phyloP scores from a whole-genome alignment of 345 rosid genomes.

The Syzygium aqueum region DNA sequence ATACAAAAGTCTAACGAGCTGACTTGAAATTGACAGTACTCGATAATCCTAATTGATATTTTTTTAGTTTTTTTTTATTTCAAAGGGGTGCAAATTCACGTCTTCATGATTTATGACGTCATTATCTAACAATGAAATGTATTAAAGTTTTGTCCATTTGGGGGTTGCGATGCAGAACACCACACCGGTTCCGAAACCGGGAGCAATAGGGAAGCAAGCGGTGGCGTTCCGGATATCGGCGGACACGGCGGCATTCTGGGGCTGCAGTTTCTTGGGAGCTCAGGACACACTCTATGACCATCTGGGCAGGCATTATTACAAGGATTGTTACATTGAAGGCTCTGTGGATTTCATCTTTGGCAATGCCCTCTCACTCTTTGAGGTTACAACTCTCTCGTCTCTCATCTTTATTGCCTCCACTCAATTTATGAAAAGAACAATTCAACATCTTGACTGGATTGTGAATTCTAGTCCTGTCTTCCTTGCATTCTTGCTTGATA shows the following conservation, averaged over 20 bases:
- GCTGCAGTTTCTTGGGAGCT: constrained; percentile 82
- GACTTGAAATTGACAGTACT: not conserved
- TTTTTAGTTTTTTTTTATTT: not conserved
- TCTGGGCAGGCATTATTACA: constrained; percentile 87
- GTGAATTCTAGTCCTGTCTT: not conserved
- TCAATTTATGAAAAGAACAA: not conserved
- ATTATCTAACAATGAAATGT: not conserved
- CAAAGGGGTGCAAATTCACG: not conserved
- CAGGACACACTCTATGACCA: constrained; percentile 97
- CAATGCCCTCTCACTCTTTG: constrained; percentile 83
- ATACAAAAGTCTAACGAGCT: not conserved
- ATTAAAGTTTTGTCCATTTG: not conserved
- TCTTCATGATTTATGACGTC: not conserved
- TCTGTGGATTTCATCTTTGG: constrained; percentile 96
- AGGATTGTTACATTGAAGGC: constrained; percentile 91
- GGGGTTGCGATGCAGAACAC: constrained; percentile 43
- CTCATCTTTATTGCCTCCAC: not conserved
- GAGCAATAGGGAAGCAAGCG: constrained; percentile 86
- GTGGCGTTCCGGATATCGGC: constrained; percentile 90
- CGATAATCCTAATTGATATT: not conserved
- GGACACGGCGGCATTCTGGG: constrained; percentile 71
- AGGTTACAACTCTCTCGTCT: constrained; percentile 10
- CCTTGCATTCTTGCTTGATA: not conserved
- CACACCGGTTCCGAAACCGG: constrained; percentile 77
- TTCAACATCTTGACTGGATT: not conserved